These are phyloP conservation scores for Neopestalotiopsis sp. DNA, from an alignment of 2,329 filamentous ascomycete genomes.

Conservation along the genomic window DNA sequence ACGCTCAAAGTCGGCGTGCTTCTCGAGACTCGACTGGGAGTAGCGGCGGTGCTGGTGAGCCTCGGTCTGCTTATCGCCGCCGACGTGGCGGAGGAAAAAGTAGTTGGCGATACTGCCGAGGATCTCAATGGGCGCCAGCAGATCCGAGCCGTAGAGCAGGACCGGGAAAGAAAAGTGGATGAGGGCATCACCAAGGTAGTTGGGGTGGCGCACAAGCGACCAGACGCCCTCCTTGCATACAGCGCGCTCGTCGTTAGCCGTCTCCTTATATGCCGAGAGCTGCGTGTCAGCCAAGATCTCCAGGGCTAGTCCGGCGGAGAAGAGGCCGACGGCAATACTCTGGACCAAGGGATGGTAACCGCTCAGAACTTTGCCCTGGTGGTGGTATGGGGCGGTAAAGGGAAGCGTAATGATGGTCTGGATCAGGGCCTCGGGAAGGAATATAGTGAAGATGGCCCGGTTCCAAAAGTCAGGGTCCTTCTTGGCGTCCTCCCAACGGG, in stretches of 20 bases:
- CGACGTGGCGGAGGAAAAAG: slow-evolving; percentile 59
- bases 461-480: slow-evolving; percentile 61
- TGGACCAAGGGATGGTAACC: slow-evolving; percentile 40
- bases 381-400: slow-evolving; percentile 59
- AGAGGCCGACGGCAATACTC: slow-evolving; percentile 56
- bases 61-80: slow-evolving; percentile 62
- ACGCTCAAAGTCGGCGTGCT: slow-evolving; percentile 56
- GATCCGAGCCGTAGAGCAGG: slow-evolving; percentile 58
- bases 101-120: slow-evolving; percentile 64
- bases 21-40: slow-evolving; percentile 51
- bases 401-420: slow-evolving; percentile 62
- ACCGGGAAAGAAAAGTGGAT: slow-evolving; percentile 64
- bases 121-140: slow-evolving; percentile 58
- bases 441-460: slow-evolving; percentile 56
- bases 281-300: slow-evolving; percentile 63
- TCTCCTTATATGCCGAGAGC: slow-evolving; percentile 53
- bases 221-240: slow-evolving; percentile 63
- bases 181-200: slow-evolving; percentile 67
- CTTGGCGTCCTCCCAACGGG: slow-evolving; percentile 58
- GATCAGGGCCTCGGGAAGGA: slow-evolving; percentile 62
- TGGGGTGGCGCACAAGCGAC: slow-evolving; percentile 66
- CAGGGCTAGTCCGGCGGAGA: slow-evolving; percentile 59
- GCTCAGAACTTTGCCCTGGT: slow-evolving; percentile 35
- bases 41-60: slow-evolving; percentile 57
- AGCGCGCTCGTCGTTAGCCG: slow-evolving; percentile 38